Percentiles rank a stretch among this genome's conserved stretches.
These are phyloP conservation scores for Microdochium paspali DNA, from an alignment of 2,329 filamentous ascomycete species.

Conservation along the genomic window DNA sequence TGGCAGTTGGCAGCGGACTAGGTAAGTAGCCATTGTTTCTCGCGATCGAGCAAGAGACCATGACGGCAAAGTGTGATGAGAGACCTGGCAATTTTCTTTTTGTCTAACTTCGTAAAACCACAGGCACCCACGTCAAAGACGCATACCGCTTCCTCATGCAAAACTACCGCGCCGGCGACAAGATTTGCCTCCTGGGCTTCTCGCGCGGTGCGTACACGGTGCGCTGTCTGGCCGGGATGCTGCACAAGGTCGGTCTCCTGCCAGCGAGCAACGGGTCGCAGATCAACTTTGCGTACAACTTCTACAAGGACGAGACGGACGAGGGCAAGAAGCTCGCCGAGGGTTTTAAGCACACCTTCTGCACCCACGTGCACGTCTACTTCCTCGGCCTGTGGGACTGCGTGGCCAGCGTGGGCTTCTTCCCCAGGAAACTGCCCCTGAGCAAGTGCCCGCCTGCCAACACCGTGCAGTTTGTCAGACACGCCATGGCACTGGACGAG, in stretches of 20 bases:
- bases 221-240: conserved; percentile 33
- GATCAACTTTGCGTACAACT: conserved; percentile 30
- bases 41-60: background rate
- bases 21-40: background rate
- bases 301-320: conserved; percentile 28
- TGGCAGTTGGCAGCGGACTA: conserved; percentile 31
- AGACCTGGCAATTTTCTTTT: background rate
- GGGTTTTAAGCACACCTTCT: conserved; percentile 34
- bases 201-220: conserved; percentile 40
- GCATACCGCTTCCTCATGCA: conserved; percentile 36
- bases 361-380: conserved; percentile 28
- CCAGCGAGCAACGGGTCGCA: conserved; percentile 15
- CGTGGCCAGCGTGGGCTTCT: conserved; percentile 29
- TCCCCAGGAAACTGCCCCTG: conserved; percentile 25
- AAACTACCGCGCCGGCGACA: conserved; percentile 34
- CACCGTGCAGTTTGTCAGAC: conserved; percentile 25
- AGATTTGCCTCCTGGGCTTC: conserved; percentile 38
- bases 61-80: background rate
- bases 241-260: conserved; percentile 30
- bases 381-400: conserved; percentile 33
- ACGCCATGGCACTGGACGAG: conserved; percentile 33
- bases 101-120: background rate
- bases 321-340: conserved; percentile 28
- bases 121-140: conserved; percentile 27
- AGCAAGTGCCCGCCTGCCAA: conserved; percentile 23